These are phyloP conservation scores for Ambrosiella xylebori DNA, from an alignment of 2,329 filamentous ascomycete genomes.

Conservation along the genomic window DNA sequence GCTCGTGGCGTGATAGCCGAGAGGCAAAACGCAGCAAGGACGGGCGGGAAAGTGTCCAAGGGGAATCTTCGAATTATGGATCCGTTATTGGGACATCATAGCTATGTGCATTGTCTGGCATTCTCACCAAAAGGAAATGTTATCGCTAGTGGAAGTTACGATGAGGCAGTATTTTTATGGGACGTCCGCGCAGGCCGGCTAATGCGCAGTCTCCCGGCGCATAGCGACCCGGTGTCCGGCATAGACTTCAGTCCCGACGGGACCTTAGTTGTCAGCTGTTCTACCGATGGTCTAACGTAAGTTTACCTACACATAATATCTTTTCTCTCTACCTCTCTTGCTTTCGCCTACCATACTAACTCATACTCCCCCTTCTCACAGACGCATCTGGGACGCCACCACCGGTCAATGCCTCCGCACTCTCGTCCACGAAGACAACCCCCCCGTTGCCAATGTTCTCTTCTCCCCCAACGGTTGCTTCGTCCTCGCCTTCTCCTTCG, in stretches of 20 bases:
- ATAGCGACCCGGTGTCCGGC: conserved; percentile 84
- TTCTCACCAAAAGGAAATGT: conserved; percentile 99
- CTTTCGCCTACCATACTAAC: neutral
- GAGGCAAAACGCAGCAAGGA: conserved; percentile 15
- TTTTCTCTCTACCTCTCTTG: neutral
- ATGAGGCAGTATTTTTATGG: conserved; percentile 95
- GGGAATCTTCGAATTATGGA: conserved; percentile 23
- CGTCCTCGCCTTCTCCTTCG: conserved; percentile 79
- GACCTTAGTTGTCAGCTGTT: conserved; percentile 80
- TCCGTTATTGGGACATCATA: conserved; percentile 72
- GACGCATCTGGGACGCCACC: conserved; percentile 84
- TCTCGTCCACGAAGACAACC: conserved; percentile 78
- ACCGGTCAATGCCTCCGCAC: conserved; percentile 92
- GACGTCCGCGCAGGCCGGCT: conserved; percentile 74
- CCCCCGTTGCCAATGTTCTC: conserved; percentile 35
- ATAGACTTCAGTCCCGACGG: conserved; percentile 90
- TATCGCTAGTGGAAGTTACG: conserved; percentile 84
- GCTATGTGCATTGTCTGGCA: conserved; percentile 84
- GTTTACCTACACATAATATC: conserved; percentile 18
- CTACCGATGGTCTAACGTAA: conserved; percentile 74
- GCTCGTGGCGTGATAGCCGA: conserved; percentile 20
- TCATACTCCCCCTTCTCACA: conserved; percentile 18
- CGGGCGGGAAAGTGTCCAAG: conserved; percentile 16
- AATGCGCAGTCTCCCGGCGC: conserved; percentile 82
- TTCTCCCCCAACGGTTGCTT: conserved; percentile 92